Conservation (phyloP, 345 rosid genomes). For the Limnanthes douglasii region DNA sequence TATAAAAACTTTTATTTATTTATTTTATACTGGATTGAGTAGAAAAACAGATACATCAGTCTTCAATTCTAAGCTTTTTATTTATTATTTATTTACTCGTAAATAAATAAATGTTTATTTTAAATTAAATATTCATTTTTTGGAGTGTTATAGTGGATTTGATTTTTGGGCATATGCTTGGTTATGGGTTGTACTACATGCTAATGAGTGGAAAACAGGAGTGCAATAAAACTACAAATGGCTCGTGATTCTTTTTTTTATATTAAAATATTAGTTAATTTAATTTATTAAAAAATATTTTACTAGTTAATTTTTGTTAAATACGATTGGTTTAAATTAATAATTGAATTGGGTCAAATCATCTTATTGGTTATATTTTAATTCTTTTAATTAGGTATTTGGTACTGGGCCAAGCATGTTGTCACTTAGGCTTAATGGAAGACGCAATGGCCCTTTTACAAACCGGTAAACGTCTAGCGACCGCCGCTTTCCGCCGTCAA, state of each 20-base stretch:
- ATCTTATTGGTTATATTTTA: too few relatives aligned
- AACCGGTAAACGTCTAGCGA: slow-evolving; percentile 81
- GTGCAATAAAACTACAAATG: too few relatives aligned
- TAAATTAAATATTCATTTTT: too few relatives aligned
- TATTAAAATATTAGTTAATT: too few relatives aligned
- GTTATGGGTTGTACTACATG: not conserved
- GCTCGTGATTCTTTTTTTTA: too few relatives aligned
- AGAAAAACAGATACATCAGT: slow-evolving; percentile 12
- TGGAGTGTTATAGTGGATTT: too few relatives aligned
- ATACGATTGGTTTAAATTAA: not conserved
- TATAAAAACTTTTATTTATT: slow-evolving; percentile 6
- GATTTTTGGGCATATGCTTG: too few relatives aligned
- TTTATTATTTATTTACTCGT: too few relatives aligned
- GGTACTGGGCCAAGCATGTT: slow-evolving; percentile 85
- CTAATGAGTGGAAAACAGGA: not conserved
- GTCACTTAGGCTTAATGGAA: slow-evolving; percentile 89
- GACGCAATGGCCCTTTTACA: slow-evolving; percentile 94
- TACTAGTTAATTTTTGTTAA: not conserved
- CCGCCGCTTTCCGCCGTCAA: slow-evolving; percentile 87
- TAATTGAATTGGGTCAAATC: not conserved
- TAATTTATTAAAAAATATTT: too few relatives aligned
- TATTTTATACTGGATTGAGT: slow-evolving; percentile 1
- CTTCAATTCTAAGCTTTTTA: too few relatives aligned
- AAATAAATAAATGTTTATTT: too few relatives aligned
- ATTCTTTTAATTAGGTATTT: slow-evolving; percentile 29